phyloP scores from a whole-genome alignment of 257 asterid genomes.

The Penstemon barbatus region DNA sequence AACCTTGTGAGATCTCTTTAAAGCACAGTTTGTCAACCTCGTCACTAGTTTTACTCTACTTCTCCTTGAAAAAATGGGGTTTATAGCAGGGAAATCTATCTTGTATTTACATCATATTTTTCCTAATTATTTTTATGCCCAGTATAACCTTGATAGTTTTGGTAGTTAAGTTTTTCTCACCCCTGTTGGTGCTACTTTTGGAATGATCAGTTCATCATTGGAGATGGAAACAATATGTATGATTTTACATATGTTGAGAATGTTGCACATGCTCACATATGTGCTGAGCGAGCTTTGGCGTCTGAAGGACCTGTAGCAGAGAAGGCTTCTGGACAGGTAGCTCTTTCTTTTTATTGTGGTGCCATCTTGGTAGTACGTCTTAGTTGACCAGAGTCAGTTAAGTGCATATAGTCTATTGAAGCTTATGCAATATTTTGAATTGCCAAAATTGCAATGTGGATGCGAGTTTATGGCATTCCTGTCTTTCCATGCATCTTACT shows the following conservation, averaged over 20 bases:
- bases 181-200: slow-evolving; percentile 29
- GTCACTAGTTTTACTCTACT: slow-evolving; percentile 10
- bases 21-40: slow-evolving; percentile 1
- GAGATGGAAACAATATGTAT: slow-evolving; percentile 83
- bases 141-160: slow-evolving; percentile 6
- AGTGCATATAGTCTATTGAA: slow-evolving; percentile 10
- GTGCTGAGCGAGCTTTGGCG: slow-evolving; percentile 97
- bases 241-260: slow-evolving; percentile 96
- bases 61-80: neutral
- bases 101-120: neutral
- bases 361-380: slow-evolving; percentile 1
- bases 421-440: slow-evolving; percentile 3
- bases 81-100: slow-evolving; percentile 8
- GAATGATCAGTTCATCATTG: slow-evolving; percentile 75
- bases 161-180: neutral
- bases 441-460: neutral
- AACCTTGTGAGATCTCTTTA: slow-evolving; percentile 12
- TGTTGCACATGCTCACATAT: slow-evolving; percentile 96
- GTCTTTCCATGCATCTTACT: no score
- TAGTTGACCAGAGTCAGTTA: slow-evolving; percentile 13
- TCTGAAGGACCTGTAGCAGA: slow-evolving; percentile 73
- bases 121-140: neutral
- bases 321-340: slow-evolving; percentile 92
- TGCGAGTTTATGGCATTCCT: no score
- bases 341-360: slow-evolving; percentile 3